Evolutionary conservation across 148 eudicot species (phyloP).

Genomic region (Cornus controversa): DNA sequence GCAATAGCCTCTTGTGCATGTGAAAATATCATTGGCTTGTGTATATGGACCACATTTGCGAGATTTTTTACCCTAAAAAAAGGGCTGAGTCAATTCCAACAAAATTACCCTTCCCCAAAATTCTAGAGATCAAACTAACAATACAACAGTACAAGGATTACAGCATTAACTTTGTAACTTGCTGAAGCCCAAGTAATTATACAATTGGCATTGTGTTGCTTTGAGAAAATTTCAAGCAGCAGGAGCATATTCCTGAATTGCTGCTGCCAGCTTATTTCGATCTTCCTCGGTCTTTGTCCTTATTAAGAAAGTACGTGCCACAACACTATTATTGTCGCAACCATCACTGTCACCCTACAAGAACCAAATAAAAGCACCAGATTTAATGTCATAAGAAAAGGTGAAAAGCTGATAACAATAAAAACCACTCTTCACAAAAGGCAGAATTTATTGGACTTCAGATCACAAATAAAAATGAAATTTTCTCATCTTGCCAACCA

Average conservation of each 20-base stretch:
- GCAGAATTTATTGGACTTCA: not conserved
- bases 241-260: constrained; percentile 79
- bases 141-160: not conserved
- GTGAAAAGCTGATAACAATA: not conserved
- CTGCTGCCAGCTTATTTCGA: constrained; percentile 73
- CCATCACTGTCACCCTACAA: constrained; percentile 59
- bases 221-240: constrained; percentile 28
- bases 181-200: not conserved
- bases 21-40: not conserved
- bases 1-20: not conserved
- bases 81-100: constrained; percentile 3
- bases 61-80: not conserved
- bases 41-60: not conserved
- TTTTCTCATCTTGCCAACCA: not conserved
- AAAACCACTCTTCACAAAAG: not conserved
- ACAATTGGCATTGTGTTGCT: constrained; percentile 7
- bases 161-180: not conserved
- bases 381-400: too few species aligned
- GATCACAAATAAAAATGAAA: not conserved
- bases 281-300: constrained; percentile 68
- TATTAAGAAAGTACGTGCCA: constrained; percentile 76
- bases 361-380: not conserved
- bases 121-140: constrained; percentile 14
- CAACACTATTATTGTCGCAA: constrained; percentile 39
- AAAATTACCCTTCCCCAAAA: constrained; percentile 26